Base-by-base conservation (phyloP, 345 rosid genomes). In the Carallia brachiata region DNA sequence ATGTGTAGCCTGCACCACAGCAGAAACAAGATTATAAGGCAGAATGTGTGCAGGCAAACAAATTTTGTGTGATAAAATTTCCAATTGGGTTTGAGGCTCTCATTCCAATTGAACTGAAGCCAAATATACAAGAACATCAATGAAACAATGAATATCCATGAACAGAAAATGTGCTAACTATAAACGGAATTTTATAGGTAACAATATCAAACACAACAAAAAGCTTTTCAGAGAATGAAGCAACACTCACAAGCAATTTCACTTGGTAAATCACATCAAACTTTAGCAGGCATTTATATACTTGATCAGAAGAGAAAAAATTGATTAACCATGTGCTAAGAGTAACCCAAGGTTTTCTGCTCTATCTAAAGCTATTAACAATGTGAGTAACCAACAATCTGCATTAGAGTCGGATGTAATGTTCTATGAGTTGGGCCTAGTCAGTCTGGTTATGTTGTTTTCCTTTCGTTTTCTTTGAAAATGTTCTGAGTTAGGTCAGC, bases 1-100 rank as follows among this genome's bases (percentile, higher is more conserved):
- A 92, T 52, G 99, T 75, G 79, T 79, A 90, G 74, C 97, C 97
- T 95, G 81, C 78, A 88, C 52, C 53, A 70, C 56, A 36, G 7
- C 18, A 59, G 31, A 19, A 27, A 61, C 18, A 52, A 53, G 15
- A 32, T 50, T 6, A 58, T 16, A 27, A 37, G 52, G 47, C 16
- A 52, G 60, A 56, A 58, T 5, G 44, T 64, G 52, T 31, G 50
- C 1, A 28, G 0, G 10, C 32, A 8, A 36, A 54, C 23, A 39
- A 30, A 1, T 54, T 53, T 52, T n/a, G 28, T 36, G 3, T 47
- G 30, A 48, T 13, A 44, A 61, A 30, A 3, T 39, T 39, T 36
- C 17, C 40, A 36, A 61, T 36, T 7, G 23, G 23, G 23, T 23
- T 23, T 23, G 23, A 23, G 23, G 16, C 6, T 62, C 17, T 52